Conservation (phyloP, 805 yeast species). For the Wickerhamiella brachini region DNA sequence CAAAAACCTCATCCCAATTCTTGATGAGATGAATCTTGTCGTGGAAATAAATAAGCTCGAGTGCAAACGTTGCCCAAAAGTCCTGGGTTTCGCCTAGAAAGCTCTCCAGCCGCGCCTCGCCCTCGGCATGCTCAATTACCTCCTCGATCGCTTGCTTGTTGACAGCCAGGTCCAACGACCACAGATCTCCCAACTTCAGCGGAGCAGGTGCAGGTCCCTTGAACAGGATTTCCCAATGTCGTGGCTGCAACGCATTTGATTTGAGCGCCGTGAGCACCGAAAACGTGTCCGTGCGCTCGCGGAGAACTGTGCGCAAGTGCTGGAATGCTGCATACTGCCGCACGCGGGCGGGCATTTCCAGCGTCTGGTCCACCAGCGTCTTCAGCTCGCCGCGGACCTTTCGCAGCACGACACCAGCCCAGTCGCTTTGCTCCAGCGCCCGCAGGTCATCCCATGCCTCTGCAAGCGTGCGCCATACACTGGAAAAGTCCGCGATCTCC, state of each 20-base stretch:
- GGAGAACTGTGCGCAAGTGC: conserved; percentile 36
- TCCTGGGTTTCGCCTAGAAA: conserved; percentile 36
- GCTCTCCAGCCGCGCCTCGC: conserved; percentile 54
- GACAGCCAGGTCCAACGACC: conserved; percentile 38
- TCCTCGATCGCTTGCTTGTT: conserved; percentile 36
- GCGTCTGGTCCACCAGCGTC: conserved; percentile 32
- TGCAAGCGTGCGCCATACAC: conserved; percentile 53
- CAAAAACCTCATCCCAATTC: conserved; percentile 54
- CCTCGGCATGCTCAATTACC: conserved; percentile 49
- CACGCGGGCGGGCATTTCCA: conserved; percentile 41
- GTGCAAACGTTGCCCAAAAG: conserved; percentile 41
- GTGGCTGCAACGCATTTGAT: conserved; percentile 40
- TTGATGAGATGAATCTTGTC: conserved; percentile 39
- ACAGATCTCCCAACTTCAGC: conserved; percentile 43
- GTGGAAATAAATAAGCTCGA: conserved; percentile 28
- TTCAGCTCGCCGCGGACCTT: conserved; percentile 37
- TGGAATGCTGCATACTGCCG: conserved; percentile 60
- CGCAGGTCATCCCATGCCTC: conserved; percentile 35
- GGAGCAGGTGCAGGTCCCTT: conserved; percentile 6
- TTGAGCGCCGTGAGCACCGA: conserved; percentile 24
- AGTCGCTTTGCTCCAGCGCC: conserved; percentile 29
- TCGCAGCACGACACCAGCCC: conserved; percentile 38
- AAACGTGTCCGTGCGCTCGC: conserved; percentile 24
- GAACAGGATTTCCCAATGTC: conserved; percentile 54
- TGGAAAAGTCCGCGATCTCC: conserved; percentile 42